Conservation (phyloP, 352 stramenopile genomes). For the Globisporangium polare region DNA sequence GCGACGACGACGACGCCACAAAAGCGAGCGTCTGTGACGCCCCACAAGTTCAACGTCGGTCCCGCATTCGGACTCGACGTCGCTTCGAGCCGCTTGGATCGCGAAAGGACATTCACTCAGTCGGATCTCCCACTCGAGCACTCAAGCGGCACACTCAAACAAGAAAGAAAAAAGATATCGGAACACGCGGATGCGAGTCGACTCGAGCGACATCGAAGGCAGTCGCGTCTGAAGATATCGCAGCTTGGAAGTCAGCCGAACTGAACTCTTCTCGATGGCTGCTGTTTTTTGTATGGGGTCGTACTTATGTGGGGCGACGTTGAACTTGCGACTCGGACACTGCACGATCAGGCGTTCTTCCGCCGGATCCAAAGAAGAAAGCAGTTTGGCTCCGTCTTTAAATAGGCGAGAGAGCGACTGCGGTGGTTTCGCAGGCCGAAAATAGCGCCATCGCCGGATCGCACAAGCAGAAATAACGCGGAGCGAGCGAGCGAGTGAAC, state of each 20-base stretch:
- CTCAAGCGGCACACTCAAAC: background rate
- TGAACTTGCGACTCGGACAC: background rate
- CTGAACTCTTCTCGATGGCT: background rate
- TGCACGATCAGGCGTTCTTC: background rate
- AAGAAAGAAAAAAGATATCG: background rate
- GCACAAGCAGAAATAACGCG: constrained; percentile 7
- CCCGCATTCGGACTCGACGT: background rate
- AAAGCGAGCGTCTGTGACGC: background rate
- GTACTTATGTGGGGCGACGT: background rate
- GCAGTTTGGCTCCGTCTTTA: background rate
- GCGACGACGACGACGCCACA: too few species aligned
- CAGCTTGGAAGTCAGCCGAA: background rate
- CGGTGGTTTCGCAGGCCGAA: constrained; percentile 2
- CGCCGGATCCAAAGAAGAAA: background rate
- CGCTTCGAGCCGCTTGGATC: background rate
- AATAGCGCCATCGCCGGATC: constrained; percentile 7
- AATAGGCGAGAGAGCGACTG: background rate
- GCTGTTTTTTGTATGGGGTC: background rate
- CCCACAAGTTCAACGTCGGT: background rate
- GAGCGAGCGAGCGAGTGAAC: background rate
- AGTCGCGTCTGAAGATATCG: background rate
- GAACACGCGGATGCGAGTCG: too few species aligned
- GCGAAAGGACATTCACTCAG: background rate
- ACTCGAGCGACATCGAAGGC: background rate
- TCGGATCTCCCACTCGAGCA: background rate